Evolutionary conservation across 2,329 filamentous ascomycete genomes (phyloP), one percentile per base, ranked within the genome.

Genomic region (Malbranchea zuffiana): DNA sequence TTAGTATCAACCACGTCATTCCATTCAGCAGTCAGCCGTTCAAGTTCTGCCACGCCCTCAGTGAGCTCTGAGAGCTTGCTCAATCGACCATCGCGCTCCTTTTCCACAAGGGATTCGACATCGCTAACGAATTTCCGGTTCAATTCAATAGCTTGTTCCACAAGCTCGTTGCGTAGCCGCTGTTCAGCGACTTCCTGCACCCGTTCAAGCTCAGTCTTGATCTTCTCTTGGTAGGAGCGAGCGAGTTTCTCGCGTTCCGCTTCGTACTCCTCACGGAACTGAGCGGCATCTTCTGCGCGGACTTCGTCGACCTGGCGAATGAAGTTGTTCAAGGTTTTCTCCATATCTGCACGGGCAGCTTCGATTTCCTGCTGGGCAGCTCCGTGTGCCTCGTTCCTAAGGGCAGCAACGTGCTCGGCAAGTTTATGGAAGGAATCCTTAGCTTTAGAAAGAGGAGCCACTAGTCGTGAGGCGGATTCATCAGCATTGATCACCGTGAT

Each of bases 401-500:
- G 71, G 18, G 71, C 69, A 47, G 74, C 71, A 55, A 98, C 85
- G 62, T 87, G 82, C 42, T 71, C 65, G 44, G 85, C 83, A 37
- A 96, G 79, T 59, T 78, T 80, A 55, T 71, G 65, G 35, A 96
- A 69, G 48, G 93, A 82, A 36, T 71, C 68, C 71, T 95, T 96
- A 44, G 88, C 87, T 67, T 90, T 87, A 49, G 72, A 67, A 41
- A 98, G 78, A 1, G 85, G 80, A 2, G 74, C 72, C 35, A 75
- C 77, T 62, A 90, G 94, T 59, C 81, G 85, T 48, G 72, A 72
- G 44, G 80, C 75, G 40, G 83, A 75, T 43, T 80, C 75, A 57
- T 94, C 88, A 40, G 82, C 82, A 59, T 95, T 94, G 57, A 95
- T 79, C 31, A 92, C 84, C 6, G 83, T 78, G 55, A 98, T 94